A percentile compares a stretch with the other conserved stretches of the same genome.
Evolutionary conservation across 306 rosid species (phyloP).

Genomic region (Cucumis sativus): DNA sequence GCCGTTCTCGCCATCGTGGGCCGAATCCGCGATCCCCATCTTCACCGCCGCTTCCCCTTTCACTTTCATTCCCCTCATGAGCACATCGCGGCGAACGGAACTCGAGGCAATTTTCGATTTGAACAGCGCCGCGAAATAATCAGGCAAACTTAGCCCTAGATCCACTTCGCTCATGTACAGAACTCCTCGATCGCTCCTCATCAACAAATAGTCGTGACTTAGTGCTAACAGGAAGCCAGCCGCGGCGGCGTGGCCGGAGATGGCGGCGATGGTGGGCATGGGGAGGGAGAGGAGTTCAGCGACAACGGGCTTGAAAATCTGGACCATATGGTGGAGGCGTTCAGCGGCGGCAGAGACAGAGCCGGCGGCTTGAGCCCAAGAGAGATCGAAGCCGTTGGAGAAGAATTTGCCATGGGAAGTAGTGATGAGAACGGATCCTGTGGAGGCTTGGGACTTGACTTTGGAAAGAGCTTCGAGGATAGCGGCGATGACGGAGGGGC

Average conservation of each 20-base stretch:
- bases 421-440: slow-evolving; percentile 58
- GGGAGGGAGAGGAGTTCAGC: slow-evolving; percentile 52
- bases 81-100: slow-evolving; percentile 30
- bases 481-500: slow-evolving; percentile 30
- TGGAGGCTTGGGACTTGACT: slow-evolving; percentile 30
- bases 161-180: slow-evolving; percentile 69
- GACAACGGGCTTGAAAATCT: slow-evolving; percentile 28
- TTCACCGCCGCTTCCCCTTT: slow-evolving; percentile 37
- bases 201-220: slow-evolving; percentile 49
- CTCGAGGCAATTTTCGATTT: slow-evolving; percentile 31
- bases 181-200: slow-evolving; percentile 52
- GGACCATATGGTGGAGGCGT: slow-evolving; percentile 33
- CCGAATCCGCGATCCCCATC: slow-evolving; percentile 56
- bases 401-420: slow-evolving; percentile 54
- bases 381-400: slow-evolving; percentile 71
- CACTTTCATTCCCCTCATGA: slow-evolving; percentile 33
- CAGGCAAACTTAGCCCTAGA: slow-evolving; percentile 39
- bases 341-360: slow-evolving; percentile 20
- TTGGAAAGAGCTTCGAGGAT: slow-evolving; percentile 34
- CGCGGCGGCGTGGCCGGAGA: slow-evolving; percentile 55
- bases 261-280: slow-evolving; percentile 59
- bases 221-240: slow-evolving; percentile 45
- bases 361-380: slow-evolving; percentile 42
- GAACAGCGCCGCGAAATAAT: slow-evolving; percentile 33
- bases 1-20: slow-evolving; percentile 33